These are phyloP conservation scores for Aspergillus aculeatus DNA, from an alignment of 2,329 filamentous ascomycete species.

Conservation along the genomic window DNA sequence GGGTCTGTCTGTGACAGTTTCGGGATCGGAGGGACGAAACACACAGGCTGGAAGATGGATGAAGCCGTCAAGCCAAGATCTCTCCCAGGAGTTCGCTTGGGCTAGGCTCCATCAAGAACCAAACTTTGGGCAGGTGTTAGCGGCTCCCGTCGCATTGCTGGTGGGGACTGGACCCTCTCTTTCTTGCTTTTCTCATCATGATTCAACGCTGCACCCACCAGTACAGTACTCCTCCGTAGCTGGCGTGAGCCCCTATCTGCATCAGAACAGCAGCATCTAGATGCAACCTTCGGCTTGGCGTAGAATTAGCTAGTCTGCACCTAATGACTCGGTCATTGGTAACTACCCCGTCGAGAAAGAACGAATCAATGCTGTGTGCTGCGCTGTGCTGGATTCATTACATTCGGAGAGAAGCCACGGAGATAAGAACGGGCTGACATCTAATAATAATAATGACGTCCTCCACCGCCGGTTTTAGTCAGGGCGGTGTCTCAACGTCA, in stretches of 20 bases:
- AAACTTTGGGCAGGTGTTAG: not conserved
- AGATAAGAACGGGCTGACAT: constrained; percentile 7
- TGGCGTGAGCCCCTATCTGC: not conserved
- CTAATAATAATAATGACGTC: constrained; percentile 2
- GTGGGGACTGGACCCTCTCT: constrained; percentile 5
- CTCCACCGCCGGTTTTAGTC: constrained; percentile 12
- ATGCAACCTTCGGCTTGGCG: no score
- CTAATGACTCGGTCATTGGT: no score
- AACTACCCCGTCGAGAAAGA: no score
- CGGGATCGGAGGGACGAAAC: not conserved
- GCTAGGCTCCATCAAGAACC: not conserved
- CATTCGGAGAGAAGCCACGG: not conserved
- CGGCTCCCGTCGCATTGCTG: constrained; percentile 1
- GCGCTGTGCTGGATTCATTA: no score
- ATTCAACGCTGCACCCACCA: not conserved
- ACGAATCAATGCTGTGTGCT: no score
- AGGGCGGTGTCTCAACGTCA: constrained; percentile 1
- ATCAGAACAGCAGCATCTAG: no score
- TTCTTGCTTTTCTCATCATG: not conserved
- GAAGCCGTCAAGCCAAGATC: not conserved
- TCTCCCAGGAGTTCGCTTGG: not conserved
- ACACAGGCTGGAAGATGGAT: not conserved
- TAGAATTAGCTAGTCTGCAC: no score
- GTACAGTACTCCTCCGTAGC: not conserved
- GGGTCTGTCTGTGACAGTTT: not conserved